phyloP scores from a whole-genome alignment of 108 stramenopile species.

The Cyclotella atomus region DNA sequence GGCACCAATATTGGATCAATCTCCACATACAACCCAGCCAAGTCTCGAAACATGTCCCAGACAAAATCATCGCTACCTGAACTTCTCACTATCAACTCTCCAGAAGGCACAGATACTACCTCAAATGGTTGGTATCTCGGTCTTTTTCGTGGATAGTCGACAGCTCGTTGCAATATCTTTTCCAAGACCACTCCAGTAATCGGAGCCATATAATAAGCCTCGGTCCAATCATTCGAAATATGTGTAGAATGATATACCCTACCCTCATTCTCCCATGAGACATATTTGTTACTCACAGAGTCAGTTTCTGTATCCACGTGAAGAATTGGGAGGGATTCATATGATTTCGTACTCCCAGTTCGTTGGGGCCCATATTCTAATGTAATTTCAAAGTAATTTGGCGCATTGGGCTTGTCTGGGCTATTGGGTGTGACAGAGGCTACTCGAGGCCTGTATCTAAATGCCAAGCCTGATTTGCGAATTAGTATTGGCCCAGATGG shows the following conservation, averaged over 20 bases:
- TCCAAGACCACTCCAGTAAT: slow-evolving; percentile 80
- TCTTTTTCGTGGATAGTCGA: slow-evolving; percentile 62
- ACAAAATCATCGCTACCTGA: slow-evolving; percentile 75
- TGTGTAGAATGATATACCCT: slow-evolving; percentile 69
- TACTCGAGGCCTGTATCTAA: slow-evolving; percentile 65
- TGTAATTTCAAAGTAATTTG: slow-evolving; percentile 70
- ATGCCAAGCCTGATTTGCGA: slow-evolving; percentile 73
- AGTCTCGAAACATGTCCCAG: slow-evolving; percentile 59
- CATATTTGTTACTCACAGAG: slow-evolving; percentile 36
- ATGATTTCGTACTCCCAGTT: slow-evolving; percentile 49
- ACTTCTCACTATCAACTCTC: slow-evolving; percentile 53
- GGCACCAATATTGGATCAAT: slow-evolving; percentile 78
- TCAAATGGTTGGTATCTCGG: slow-evolving; percentile 87
- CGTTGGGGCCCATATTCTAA: slow-evolving; percentile 87
- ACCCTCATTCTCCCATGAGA: slow-evolving; percentile 79
- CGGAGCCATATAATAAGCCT: slow-evolving; percentile 82
- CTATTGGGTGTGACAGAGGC: slow-evolving; percentile 26
- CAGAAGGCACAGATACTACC: slow-evolving; percentile 50
- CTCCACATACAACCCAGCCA: slow-evolving; percentile 76
- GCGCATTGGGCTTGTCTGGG: slow-evolving; percentile 6
- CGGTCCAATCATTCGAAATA: slow-evolving; percentile 60
- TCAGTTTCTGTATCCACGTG: slow-evolving; percentile 39
- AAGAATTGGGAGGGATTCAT: slow-evolving; percentile 66
- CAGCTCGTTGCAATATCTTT: slow-evolving; percentile 65
- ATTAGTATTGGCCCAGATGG: slow-evolving; percentile 52